phyloP scores from a whole-genome alignment of 2,329 filamentous ascomycete species.

The Fusarium xylarioides region DNA sequence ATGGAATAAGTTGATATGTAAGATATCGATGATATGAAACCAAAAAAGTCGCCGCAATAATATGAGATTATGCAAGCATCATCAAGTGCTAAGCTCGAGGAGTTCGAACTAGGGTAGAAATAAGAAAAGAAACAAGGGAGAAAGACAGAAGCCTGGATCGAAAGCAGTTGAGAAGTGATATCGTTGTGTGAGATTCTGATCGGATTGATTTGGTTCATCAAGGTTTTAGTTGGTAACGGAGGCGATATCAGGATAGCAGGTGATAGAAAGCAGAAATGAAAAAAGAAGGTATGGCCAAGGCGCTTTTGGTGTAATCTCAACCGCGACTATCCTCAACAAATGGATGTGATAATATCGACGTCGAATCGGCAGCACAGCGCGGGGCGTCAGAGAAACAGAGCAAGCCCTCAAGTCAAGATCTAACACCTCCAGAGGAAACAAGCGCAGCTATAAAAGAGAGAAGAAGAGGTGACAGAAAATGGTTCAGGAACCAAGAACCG shows the following conservation, averaged over 20 bases:
- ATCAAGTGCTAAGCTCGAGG: constrained; percentile 15
- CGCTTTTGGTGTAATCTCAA: constrained; percentile 18
- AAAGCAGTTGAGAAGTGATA: background rate
- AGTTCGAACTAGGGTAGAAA: background rate
- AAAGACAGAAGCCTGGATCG: background rate
- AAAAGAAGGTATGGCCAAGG: constrained; percentile 19
- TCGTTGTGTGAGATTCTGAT: constrained; percentile 1
- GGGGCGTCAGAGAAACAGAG: constrained; percentile 26
- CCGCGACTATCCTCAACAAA: background rate
- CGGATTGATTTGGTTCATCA: constrained; percentile 7
- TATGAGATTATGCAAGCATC: constrained; percentile 27
- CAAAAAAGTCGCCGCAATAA: constrained; percentile 25
- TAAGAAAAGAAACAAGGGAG: background rate
- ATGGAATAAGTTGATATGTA: background rate
- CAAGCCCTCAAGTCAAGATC: constrained; percentile 15
- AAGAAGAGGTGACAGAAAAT: constrained; percentile 4
- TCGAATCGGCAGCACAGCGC: constrained; percentile 29
- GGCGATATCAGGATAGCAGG: constrained; percentile 28
- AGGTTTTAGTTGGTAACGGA: constrained; percentile 1
- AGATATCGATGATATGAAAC: constrained; percentile 10
- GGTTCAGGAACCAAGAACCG: constrained; percentile 7
- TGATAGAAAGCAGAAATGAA: constrained; percentile 17
- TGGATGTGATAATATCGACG: constrained; percentile 13
- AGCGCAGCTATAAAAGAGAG: constrained; percentile 11
- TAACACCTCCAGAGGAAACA: constrained; percentile 7